Evolutionary conservation across 805 yeast genomes (phyloP).

Genomic region (Debaryomyces prosopidis): DNA sequence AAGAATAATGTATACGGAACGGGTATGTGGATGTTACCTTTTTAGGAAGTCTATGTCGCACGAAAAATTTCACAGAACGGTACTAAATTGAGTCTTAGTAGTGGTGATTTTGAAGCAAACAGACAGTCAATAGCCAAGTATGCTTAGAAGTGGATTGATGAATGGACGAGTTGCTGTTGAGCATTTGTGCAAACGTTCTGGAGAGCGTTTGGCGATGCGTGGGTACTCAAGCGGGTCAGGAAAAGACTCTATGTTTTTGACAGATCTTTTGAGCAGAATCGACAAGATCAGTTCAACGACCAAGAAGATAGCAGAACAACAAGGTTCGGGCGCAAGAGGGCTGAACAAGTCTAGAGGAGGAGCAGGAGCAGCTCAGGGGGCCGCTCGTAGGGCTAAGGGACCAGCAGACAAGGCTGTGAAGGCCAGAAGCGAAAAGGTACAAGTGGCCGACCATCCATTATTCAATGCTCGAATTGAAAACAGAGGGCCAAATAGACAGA

Average conservation of each 20-base stretch:
- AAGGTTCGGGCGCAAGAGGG: constrained; percentile 4
- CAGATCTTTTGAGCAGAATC: constrained; percentile 38
- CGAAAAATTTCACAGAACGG: constrained; percentile 2
- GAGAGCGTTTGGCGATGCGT: not conserved
- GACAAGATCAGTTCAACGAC: constrained; percentile 27
- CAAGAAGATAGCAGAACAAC: constrained; percentile 4
- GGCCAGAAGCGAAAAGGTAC: constrained; percentile 6
- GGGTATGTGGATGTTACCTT: not conserved
- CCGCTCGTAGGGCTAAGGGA: constrained; percentile 2
- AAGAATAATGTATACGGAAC: not conserved
- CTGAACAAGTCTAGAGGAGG: too few relatives aligned
- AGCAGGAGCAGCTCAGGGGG: not conserved
- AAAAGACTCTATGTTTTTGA: constrained; percentile 23
- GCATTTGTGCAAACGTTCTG: not conserved
- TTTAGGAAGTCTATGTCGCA: constrained; percentile 4
- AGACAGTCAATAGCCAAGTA: not conserved
- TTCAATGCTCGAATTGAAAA: constrained; percentile 1
- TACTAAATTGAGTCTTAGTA: constrained; percentile 1
- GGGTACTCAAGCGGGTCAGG: constrained; percentile 4
- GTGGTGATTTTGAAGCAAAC: not conserved
- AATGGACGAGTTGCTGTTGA: not conserved
- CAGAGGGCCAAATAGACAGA: constrained; percentile 1
- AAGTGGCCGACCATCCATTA: constrained; percentile 22
- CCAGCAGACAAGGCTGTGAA: not conserved
- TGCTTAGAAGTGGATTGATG: not conserved